Conservation (phyloP, 148 eudicot genomes). For the Cornus suecica region DNA sequence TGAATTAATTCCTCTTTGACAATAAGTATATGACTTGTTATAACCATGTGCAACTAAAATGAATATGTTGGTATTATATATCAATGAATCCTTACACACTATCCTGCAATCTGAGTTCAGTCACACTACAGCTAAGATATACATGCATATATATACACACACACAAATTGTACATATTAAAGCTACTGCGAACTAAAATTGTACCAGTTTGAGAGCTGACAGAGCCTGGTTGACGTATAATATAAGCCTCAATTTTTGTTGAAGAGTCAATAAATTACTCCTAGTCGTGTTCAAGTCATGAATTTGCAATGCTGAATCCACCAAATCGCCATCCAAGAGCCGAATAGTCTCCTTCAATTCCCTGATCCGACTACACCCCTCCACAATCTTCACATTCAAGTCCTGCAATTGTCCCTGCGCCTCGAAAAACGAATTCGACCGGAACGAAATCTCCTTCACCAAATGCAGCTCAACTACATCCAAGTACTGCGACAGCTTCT, state of each 20-base stretch:
- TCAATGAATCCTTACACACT: background rate
- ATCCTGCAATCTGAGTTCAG: background rate
- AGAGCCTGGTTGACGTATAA: constrained; percentile 83
- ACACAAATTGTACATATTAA: background rate
- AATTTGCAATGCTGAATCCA: constrained; percentile 59
- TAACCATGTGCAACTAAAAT: background rate
- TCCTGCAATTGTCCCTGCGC: constrained; percentile 86
- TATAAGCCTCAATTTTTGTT: constrained; percentile 72
- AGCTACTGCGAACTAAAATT: background rate
- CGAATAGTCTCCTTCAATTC: constrained; percentile 73
- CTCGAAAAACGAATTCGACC: constrained; percentile 84
- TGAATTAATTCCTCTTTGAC: background rate
- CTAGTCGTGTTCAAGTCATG: constrained; percentile 57
- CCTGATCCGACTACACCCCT: constrained; percentile 70
- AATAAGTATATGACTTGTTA: background rate
- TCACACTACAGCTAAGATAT: background rate
- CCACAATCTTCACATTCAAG: constrained; percentile 70
- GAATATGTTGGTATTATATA: background rate
- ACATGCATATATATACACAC: background rate
- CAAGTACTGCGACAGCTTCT: constrained; percentile 78
- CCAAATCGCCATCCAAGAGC: constrained; percentile 70
- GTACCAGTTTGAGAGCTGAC: constrained; percentile 74
- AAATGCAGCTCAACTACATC: constrained; percentile 94
- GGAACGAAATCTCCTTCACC: constrained; percentile 88
- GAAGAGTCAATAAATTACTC: constrained; percentile 53